Conservation (phyloP, 208 protist genomes). For the Trypanosoma boissoni region DNA sequence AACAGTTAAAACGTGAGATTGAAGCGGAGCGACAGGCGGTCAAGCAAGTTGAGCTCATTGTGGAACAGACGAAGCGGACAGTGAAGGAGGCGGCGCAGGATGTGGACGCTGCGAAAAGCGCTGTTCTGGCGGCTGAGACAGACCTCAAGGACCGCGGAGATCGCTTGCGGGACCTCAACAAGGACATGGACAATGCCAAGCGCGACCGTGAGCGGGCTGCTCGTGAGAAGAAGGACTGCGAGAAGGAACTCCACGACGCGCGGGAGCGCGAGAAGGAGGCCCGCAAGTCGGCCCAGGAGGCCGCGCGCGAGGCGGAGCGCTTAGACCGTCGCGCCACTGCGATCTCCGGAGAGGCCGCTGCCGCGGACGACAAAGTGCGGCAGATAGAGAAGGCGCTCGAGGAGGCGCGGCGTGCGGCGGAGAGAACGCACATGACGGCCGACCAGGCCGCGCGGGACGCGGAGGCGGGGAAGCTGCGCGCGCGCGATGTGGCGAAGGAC, state of each 20-base stretch:
- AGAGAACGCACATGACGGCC: constrained; percentile 64
- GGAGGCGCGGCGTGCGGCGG: constrained; percentile 71
- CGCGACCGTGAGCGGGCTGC: constrained; percentile 69
- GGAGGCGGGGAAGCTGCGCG: constrained; percentile 54
- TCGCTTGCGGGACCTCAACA: constrained; percentile 75
- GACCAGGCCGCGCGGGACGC: constrained; percentile 72
- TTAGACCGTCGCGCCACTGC: constrained; percentile 62
- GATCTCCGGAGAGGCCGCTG: constrained; percentile 53
- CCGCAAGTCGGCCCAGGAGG: constrained; percentile 70
- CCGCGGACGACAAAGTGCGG: constrained; percentile 84
- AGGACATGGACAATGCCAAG: constrained; percentile 78
- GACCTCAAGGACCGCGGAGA: constrained; percentile 79
- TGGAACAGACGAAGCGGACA: constrained; percentile 54
- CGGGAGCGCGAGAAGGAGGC: constrained; percentile 76
- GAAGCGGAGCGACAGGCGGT: constrained; percentile 73
- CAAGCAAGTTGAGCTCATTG: constrained; percentile 47
- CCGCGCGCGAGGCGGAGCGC: constrained; percentile 72
- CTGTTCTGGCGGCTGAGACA: constrained; percentile 59
- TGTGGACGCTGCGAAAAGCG: constrained; percentile 52
- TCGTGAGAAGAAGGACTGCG: constrained; percentile 83
- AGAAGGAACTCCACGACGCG: constrained; percentile 60
- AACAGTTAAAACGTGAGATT: constrained; percentile 82
- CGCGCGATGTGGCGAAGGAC: constrained; percentile 63
- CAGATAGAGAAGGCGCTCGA: constrained; percentile 84
- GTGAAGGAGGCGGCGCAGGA: constrained; percentile 55